phyloP scores from a whole-genome alignment of 768 basidiomycete species.

The Podaxis sp. region DNA sequence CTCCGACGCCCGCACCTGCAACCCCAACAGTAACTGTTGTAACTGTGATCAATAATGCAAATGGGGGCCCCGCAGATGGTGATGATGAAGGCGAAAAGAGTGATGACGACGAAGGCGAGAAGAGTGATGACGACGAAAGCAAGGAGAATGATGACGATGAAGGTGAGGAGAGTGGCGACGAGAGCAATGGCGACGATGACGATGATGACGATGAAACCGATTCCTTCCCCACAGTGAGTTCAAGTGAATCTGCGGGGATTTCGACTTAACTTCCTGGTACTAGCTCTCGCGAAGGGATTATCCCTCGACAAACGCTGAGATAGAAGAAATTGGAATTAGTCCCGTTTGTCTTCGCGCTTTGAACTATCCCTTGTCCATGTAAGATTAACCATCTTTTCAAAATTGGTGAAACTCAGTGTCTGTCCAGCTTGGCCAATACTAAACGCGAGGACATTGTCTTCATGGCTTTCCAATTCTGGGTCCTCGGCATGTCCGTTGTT shows the following conservation, averaged over 20 bases:
- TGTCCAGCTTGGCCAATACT: slow-evolving; percentile 61
- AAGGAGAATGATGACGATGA: slow-evolving; percentile 5
- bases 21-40: background rate
- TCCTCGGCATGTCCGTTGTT: slow-evolving; percentile 74
- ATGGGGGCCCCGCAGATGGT: background rate
- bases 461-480: slow-evolving; percentile 79
- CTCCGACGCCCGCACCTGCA: background rate
- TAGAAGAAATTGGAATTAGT: background rate
- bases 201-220: slow-evolving; percentile 18
- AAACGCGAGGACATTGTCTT: slow-evolving; percentile 79
- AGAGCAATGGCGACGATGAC: slow-evolving; percentile 3
- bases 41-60: background rate
- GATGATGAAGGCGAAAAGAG: slow-evolving; percentile 8
- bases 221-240: background rate
- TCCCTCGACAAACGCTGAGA: background rate
- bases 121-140: slow-evolving; percentile 17
- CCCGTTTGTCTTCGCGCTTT: slow-evolving; percentile 56
- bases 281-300: background rate
- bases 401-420: slow-evolving; percentile 2
- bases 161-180: background rate
- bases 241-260: background rate
- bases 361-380: slow-evolving; percentile 73
- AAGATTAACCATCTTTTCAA: slow-evolving; percentile 26
- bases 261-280: background rate
- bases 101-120: slow-evolving; percentile 19